Conservation (phyloP, 192 early-diverging fungal species). For the Coemansia sp. region DNA sequence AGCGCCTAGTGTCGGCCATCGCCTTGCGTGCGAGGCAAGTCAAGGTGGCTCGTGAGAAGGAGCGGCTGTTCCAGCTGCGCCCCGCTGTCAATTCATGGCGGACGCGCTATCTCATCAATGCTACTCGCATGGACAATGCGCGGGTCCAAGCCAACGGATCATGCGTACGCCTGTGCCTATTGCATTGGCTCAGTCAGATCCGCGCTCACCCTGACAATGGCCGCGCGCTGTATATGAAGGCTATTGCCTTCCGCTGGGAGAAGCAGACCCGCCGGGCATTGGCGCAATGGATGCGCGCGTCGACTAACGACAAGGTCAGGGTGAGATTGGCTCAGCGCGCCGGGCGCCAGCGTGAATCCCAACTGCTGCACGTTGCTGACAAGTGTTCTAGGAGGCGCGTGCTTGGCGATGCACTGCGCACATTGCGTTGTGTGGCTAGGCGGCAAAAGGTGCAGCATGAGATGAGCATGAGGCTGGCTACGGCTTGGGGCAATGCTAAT, state of each 20-base stretch:
- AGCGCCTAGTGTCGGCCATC: neutral
- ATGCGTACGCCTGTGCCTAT: conserved; percentile 22
- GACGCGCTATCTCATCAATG: neutral
- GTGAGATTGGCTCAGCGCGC: conserved; percentile 20
- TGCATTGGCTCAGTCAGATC: conserved; percentile 18
- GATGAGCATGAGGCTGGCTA: conserved; percentile 26
- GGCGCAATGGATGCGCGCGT: conserved; percentile 24
- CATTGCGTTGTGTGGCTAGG: neutral
- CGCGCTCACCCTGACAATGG: conserved; percentile 3
- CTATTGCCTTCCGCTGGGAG: conserved; percentile 39
- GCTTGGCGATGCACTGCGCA: neutral
- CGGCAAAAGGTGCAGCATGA: conserved; percentile 8
- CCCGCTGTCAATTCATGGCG: conserved; percentile 15
- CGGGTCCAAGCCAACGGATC: conserved; percentile 13
- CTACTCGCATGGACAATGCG: conserved; percentile 14
- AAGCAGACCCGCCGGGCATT: conserved; percentile 29
- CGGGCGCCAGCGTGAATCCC: neutral
- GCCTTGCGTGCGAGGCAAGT: conserved; percentile 9
- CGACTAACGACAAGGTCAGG: conserved; percentile 9
- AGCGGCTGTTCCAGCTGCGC: neutral
- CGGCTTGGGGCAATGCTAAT: conserved; percentile 39
- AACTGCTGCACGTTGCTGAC: conserved; percentile 11
- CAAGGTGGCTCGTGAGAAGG: conserved; percentile 13
- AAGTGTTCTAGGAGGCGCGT: conserved; percentile 1
- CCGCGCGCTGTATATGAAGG: conserved; percentile 10